Evolutionary conservation across 164 flowering plant species (phyloP).

Genomic region (Vitis cinerea): DNA sequence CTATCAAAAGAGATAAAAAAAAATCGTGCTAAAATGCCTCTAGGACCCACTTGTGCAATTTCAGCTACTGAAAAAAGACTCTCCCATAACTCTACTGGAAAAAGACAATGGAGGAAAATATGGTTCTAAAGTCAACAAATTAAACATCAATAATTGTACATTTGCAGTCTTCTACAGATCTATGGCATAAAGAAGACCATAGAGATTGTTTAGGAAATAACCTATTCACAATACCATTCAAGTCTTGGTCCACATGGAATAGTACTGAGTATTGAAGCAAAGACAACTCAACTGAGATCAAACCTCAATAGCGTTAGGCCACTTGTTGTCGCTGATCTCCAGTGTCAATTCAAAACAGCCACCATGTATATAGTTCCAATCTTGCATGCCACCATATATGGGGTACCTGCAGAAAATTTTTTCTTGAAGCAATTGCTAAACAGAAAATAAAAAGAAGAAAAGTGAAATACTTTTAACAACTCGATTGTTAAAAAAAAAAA

Average conservation of each 20-base stretch:
- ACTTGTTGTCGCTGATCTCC: slow-evolving; percentile 89
- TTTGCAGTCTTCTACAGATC: no score
- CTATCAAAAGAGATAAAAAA: no score
- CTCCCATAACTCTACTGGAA: no score
- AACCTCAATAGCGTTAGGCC: slow-evolving; percentile 92
- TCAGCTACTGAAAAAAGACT: no score
- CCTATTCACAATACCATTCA: neutral
- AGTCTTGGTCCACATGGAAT: neutral
- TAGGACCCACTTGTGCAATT: no score
- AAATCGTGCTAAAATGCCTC: no score
- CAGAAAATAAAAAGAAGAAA: neutral
- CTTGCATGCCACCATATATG: slow-evolving; percentile 98
- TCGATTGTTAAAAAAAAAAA: no score
- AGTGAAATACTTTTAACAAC: neutral
- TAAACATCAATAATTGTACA: no score
- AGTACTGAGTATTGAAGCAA: neutral
- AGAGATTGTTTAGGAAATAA: neutral
- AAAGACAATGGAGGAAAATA: no score
- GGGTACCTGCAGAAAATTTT: slow-evolving; percentile 73
- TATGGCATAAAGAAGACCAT: no score
- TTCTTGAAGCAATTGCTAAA: slow-evolving; percentile 7
- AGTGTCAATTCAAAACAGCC: slow-evolving; percentile 95
- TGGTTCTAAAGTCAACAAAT: no score
- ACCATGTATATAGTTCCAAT: slow-evolving; percentile 91
- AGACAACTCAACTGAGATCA: slow-evolving; percentile 12